Evolutionary conservation across 768 basidiomycete species (phyloP).

Genomic region (Suillus weaverae): DNA sequence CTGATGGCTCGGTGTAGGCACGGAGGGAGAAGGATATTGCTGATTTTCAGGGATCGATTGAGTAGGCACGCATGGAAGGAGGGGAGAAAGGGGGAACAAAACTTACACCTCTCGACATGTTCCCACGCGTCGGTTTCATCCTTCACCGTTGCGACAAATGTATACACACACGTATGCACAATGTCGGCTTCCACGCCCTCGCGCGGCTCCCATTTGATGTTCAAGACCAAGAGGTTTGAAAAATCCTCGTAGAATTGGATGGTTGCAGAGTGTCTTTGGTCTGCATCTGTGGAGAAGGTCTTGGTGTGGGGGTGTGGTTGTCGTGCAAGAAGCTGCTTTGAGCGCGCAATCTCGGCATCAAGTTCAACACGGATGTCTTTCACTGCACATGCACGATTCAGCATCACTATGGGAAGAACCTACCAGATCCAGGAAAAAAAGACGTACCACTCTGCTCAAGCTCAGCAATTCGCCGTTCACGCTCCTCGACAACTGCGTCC

Average conservation of each 20-base stretch:
- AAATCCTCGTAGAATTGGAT: conserved; percentile 84
- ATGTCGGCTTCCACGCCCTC: conserved; percentile 54
- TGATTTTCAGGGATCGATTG: conserved; percentile 24
- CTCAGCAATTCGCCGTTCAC: conserved; percentile 46
- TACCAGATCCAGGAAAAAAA: neutral
- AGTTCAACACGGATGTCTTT: conserved; percentile 54
- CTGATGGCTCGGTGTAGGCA: conserved; percentile 42
- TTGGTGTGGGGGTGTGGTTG: conserved; percentile 37
- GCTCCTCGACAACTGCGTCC: conserved; percentile 40
- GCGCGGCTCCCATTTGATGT: conserved; percentile 49
- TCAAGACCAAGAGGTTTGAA: conserved; percentile 73
- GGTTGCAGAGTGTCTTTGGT: conserved; percentile 59
- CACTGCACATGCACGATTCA: conserved; percentile 36
- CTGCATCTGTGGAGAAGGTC: conserved; percentile 39
- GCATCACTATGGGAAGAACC: conserved; percentile 4
- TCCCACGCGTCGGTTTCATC: conserved; percentile 33
- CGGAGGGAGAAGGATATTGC: conserved; percentile 63
- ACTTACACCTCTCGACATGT: conserved; percentile 33
- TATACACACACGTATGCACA: conserved; percentile 67
- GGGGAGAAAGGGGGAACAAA: neutral
- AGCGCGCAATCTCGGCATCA: conserved; percentile 61
- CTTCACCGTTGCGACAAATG: conserved; percentile 40
- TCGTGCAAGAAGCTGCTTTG: conserved; percentile 44
- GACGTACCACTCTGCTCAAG: conserved; percentile 51
- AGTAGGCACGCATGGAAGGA: conserved; percentile 10